phyloP scores from a whole-genome alignment of 2,329 filamentous ascomycete species.

The Ascosphaera apis region DNA sequence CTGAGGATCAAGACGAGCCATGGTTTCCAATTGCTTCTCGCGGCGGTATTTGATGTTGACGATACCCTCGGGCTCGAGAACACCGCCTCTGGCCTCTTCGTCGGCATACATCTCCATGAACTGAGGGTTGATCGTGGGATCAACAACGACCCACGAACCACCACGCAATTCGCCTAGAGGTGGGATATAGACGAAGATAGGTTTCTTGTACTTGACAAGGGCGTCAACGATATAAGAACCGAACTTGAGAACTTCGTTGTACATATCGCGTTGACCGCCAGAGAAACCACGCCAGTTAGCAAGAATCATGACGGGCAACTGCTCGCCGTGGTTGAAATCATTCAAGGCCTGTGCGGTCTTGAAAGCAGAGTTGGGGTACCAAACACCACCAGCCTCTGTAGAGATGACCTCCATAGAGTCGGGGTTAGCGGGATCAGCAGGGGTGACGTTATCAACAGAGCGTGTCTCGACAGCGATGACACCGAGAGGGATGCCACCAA shows the following conservation, averaged over 20 bases:
- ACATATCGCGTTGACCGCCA: constrained; percentile 98
- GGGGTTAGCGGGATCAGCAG: constrained; percentile 90
- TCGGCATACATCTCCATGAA: constrained; percentile 99
- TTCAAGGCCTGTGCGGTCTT: constrained; percentile 98
- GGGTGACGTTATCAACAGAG: constrained; percentile 87
- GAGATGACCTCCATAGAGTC: constrained; percentile 92
- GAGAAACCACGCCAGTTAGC: constrained; percentile 99
- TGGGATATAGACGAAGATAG: constrained; percentile 96
- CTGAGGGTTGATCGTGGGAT: constrained; percentile 90
- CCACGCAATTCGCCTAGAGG: constrained; percentile 91
- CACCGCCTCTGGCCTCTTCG: constrained; percentile 80
- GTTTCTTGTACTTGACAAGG: constrained; percentile 94
- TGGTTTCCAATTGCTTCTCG: constrained; percentile 91
- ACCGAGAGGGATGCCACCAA: constrained; percentile 94
- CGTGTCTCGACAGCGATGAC: constrained; percentile 94
- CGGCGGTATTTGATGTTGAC: constrained; percentile 97
- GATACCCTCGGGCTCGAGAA: constrained; percentile 93
- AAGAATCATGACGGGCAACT: constrained; percentile 94
- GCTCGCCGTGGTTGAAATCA: constrained; percentile 98
- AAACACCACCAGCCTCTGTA: constrained; percentile 93
- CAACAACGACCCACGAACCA: constrained; percentile 97
- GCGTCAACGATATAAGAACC: constrained; percentile 98
- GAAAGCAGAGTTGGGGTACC: constrained; percentile 99
- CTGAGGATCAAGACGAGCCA: constrained; percentile 71
- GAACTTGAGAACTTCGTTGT: constrained; percentile 99